These are phyloP conservation scores for Santalum album DNA, from an alignment of 164 flowering plant genomes.

Conservation along the genomic window DNA sequence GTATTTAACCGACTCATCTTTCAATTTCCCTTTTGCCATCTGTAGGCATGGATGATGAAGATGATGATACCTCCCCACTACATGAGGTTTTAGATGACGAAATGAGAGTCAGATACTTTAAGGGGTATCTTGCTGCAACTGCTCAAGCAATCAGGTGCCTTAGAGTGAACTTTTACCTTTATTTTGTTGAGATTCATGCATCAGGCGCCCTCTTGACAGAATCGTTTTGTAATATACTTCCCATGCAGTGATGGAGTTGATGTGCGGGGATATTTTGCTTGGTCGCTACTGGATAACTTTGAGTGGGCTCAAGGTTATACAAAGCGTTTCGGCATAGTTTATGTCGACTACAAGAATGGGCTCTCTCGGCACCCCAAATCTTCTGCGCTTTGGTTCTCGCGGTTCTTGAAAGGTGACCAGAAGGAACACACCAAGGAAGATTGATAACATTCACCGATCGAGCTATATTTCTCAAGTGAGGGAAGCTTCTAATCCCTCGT, in stretches of 20 bases:
- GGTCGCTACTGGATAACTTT: constrained; percentile 85
- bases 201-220: too few relatives aligned
- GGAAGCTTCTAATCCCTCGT: too few relatives aligned
- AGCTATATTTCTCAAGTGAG: too few relatives aligned
- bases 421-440: constrained; percentile 38
- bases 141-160: constrained; percentile 68
- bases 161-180: neutral
- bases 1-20: neutral
- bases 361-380: constrained; percentile 75
- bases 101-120: constrained; percentile 55
- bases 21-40: neutral
- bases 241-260: constrained; percentile 84
- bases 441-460: too few relatives aligned
- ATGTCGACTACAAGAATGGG: constrained; percentile 80
- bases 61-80: constrained; percentile 34
- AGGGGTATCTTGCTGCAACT: constrained; percentile 69
- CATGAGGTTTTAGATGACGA: constrained; percentile 78
- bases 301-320: constrained; percentile 88
- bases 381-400: constrained; percentile 79
- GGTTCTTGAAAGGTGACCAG: constrained; percentile 43
- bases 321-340: constrained; percentile 80
- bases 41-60: constrained; percentile 97
- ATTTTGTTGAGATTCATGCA: neutral
- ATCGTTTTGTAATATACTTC: too few relatives aligned
- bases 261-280: constrained; percentile 81